Evolutionary conservation across 2,329 filamentous ascomycete genomes (phyloP).

Genomic region (Talaromyces sp.): DNA sequence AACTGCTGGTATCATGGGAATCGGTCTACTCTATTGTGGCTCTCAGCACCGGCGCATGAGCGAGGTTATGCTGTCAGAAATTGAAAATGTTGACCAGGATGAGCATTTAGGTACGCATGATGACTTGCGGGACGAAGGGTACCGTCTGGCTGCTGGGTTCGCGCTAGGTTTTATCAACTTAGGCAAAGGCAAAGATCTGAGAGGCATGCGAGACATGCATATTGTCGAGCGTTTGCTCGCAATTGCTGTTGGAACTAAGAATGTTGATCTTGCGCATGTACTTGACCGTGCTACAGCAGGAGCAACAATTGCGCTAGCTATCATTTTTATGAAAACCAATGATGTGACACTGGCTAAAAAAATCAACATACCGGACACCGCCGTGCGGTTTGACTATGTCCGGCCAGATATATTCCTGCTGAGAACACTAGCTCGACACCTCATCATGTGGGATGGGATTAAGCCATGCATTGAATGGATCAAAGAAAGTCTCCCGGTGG

Average conservation of each 20-base stretch:
- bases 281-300: conserved; percentile 90
- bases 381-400: conserved; percentile 92
- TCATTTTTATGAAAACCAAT: conserved; percentile 97
- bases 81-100: conserved; percentile 82
- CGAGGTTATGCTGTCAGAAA: conserved; percentile 97
- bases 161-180: conserved; percentile 93
- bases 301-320: conserved; percentile 84
- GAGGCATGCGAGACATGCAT: conserved; percentile 89
- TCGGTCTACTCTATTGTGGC: conserved; percentile 89
- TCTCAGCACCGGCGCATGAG: conserved; percentile 98
- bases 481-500: conserved; percentile 67
- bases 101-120: conserved; percentile 71
- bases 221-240: conserved; percentile 85
- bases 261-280: conserved; percentile 88
- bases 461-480: conserved; percentile 76
- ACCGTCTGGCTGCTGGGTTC: conserved; percentile 90
- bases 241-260: conserved; percentile 84
- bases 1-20: conserved; percentile 95
- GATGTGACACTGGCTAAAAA: conserved; percentile 84
- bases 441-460: conserved; percentile 92
- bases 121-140: conserved; percentile 88
- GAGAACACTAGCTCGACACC: conserved; percentile 81
- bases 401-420: conserved; percentile 90
- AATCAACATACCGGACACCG: conserved; percentile 87
- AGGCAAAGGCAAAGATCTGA: conserved; percentile 83